Evolutionary conservation across 2,329 filamentous ascomycete species (phyloP), one percentile per base, ranked within the genome.

Genomic region (Pestalotiopsis sp.): DNA sequence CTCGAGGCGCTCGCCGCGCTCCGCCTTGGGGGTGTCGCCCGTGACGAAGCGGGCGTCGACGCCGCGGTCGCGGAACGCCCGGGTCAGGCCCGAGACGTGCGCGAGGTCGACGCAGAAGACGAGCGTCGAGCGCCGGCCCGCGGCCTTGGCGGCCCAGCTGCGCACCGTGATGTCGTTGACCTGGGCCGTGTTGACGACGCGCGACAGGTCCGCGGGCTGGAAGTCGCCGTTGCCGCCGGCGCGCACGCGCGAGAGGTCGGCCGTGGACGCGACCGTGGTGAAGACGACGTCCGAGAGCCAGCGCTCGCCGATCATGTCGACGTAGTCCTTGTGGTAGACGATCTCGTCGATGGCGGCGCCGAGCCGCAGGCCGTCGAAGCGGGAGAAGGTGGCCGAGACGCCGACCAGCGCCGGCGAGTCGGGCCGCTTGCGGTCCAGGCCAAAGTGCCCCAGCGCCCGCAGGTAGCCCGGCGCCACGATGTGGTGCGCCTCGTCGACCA

Each of bases 401-500:
- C 96, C 96, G 13, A 99, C 91, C 14, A 99, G 84, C 20, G 90
- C 87, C 0, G 93, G 91, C 13, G 87, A 84, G 45, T 80, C 72
- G 67, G 89, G 81, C 13, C 85, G 83, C 72, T 83, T 84, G 23
- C 70, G 57, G 38, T 77, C 74, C 20, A 97, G 86, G 0, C 91
- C 89, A 78, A 99, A 97, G 79, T 98, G 90, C n/a, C 87, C 84
- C 62, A 99, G 83, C 0, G 90, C 87, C 57, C 87, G 86, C 71
- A 97, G 85, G 76, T 98, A 98, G 7, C 90, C 90, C 2, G 89
- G 86, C 0, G 96, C 93, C 59, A 98, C 95, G 66, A 98, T 97
- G 80, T 99, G 96, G 78, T 99, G 96, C 4, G 95, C 96, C 81
- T 99, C 96, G 72, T 99, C 96, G 4, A 99, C 95, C 2, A 99